A percentile compares a stretch with the other conserved stretches of the same genome.
Evolutionary conservation across 441 rosid genomes (phyloP).

Genomic region (Erodium texanum): DNA sequence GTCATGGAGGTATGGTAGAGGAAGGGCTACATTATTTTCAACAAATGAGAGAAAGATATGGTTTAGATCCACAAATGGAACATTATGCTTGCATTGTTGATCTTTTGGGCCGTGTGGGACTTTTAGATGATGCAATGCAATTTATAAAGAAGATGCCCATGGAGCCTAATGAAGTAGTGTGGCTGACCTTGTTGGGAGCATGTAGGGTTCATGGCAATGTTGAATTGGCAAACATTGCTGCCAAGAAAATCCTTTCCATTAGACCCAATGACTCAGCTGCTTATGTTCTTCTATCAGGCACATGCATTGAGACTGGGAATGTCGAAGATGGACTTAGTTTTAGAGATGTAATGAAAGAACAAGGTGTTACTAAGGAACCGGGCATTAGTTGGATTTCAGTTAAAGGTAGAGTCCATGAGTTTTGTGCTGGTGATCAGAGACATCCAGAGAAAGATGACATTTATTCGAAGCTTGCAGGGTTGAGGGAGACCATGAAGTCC

Average conservation of each 20-base stretch:
- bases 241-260: constrained; percentile 27
- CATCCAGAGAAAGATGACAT: constrained; percentile 31
- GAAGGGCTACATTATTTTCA: constrained; percentile 32
- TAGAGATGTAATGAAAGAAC: constrained; percentile 29
- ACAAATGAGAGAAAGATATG: constrained; percentile 28
- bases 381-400: constrained; percentile 36
- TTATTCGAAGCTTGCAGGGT: constrained; percentile 24
- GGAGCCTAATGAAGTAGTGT: constrained; percentile 27
- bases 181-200: constrained; percentile 39
- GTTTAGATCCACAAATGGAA: constrained; percentile 28
- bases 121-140: constrained; percentile 27
- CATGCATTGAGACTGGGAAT: constrained; percentile 30
- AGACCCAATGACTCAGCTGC: constrained; percentile 25
- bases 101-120: constrained; percentile 36
- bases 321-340: constrained; percentile 22
- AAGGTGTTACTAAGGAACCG: constrained; percentile 34
- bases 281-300: constrained; percentile 34
- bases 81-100: constrained; percentile 43
- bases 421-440: constrained; percentile 30
- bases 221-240: constrained; percentile 34
- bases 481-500: constrained; percentile 21
- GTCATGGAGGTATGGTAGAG: constrained; percentile 39
- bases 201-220: constrained; percentile 36
- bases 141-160: constrained; percentile 34
- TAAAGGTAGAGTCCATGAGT: constrained; percentile 29